Evolutionary conservation across 805 yeast species (phyloP), one percentile per base, ranked within the genome.

Genomic region (Metschnikowia kofuensis): DNA sequence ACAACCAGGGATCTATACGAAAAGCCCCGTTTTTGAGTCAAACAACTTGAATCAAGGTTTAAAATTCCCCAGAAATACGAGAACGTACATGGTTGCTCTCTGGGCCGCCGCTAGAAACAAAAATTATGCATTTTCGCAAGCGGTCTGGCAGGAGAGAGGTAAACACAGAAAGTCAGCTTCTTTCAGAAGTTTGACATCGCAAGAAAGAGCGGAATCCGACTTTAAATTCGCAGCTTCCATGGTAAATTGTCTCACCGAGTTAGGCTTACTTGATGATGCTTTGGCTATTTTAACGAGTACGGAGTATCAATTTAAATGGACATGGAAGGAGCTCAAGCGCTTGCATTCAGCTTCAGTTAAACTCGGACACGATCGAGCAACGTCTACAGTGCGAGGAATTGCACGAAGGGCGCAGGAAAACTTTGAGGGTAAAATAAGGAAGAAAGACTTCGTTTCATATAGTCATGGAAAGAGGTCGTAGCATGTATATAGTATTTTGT

Each of bases 141-240:
- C 67, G 27, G 71, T 87, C 1, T 90, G 96, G 96, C 65, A 68
- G 2, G 96, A 87, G 59, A 78, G 97, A 58, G 97, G 97, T 2
- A 52, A 63, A 21, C 89, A 77, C 67, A 73, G 97, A 44, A 80
- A 79, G 50, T 74, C 87, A 0, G 26, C 41, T 0, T 53, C 55
- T 2, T 90, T 86, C 70, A 77, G 72, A 44, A 35, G 48, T 0
- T 59, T 81, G 14, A 43, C 70, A 0, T 57, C 67, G 9, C 45
- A 48, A 0, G 62, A 56, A 29, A 80, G 77, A 54, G 76, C 76
- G 38, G 60, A 63, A 4, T 64, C 73, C 4, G 92, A 85, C 59
- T 82, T 82, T 62, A 74, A 69, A 49, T 89, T 90, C 74, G 96
- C 97, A 1, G 66, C 78, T 27, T 72, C 80, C 11, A 84, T 89